Percentiles rank a stretch among this genome's conserved stretches.
Evolutionary conservation across 1,139 yeast genomes (phyloP).

Genomic region (Candida sp.): DNA sequence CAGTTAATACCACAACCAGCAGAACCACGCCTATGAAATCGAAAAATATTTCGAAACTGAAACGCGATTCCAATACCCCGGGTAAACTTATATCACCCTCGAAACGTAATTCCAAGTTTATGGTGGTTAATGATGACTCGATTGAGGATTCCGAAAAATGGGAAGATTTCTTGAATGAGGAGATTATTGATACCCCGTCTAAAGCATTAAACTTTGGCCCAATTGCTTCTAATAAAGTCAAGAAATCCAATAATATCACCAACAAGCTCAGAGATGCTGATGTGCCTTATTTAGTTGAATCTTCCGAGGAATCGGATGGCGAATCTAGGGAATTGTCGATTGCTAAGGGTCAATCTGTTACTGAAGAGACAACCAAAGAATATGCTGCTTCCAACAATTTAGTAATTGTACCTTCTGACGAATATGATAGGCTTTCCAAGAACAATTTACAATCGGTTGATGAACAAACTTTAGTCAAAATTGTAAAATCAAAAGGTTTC

Average conservation of each 20-base stretch:
- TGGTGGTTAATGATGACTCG: slow-evolving; percentile 25
- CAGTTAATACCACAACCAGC: slow-evolving; percentile 9
- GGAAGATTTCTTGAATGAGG: slow-evolving; percentile 41
- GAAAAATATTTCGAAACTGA: slow-evolving; percentile 18
- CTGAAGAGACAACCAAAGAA: slow-evolving; percentile 33
- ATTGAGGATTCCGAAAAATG: slow-evolving; percentile 28
- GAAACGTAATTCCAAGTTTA: slow-evolving; percentile 31
- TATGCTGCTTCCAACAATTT: slow-evolving; percentile 38
- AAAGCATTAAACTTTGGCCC: slow-evolving; percentile 7
- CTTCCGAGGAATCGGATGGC: slow-evolving; percentile 40
- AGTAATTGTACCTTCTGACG: slow-evolving; percentile 46
- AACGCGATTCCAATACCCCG: slow-evolving; percentile 10
- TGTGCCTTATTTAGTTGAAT: slow-evolving; percentile 25
- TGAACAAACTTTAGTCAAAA: slow-evolving; percentile 18
- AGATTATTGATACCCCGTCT: slow-evolving; percentile 20
- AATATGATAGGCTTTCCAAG: slow-evolving; percentile 33
- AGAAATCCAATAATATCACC: slow-evolving; percentile 4
- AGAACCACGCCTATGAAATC: slow-evolving; percentile 11
- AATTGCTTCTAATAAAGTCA: too few relatives aligned
- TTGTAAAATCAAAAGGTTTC: slow-evolving; percentile 24
- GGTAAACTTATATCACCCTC: slow-evolving; percentile 25
- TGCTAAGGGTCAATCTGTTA: slow-evolving; percentile 24
- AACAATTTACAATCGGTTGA: slow-evolving; percentile 20
- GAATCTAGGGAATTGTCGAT: slow-evolving; percentile 22
- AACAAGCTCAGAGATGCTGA: slow-evolving; percentile 9